These are phyloP conservation scores for Calonectria multiphialidica DNA, from an alignment of 2,329 filamentous ascomycete species.

Conservation along the genomic window DNA sequence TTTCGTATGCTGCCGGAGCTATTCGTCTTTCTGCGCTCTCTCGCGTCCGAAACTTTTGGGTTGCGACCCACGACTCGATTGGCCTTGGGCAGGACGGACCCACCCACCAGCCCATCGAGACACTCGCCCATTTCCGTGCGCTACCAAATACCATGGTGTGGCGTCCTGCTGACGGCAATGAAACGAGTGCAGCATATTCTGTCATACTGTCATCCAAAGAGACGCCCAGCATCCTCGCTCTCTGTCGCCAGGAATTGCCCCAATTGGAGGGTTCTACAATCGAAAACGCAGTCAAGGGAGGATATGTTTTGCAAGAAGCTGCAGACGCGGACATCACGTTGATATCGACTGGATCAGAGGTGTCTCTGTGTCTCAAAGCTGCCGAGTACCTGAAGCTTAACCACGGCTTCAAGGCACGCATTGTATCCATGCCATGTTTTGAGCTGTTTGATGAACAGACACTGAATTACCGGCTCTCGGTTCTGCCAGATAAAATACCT, in stretches of 20 bases:
- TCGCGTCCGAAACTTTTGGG: constrained; percentile 91
- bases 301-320: constrained; percentile 89
- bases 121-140: constrained; percentile 96
- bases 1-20: constrained; percentile 95
- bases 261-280: constrained; percentile 95
- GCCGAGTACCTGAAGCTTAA: constrained; percentile 88
- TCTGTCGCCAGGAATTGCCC: constrained; percentile 98
- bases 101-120: constrained; percentile 99
- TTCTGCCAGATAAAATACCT: constrained; percentile 94
- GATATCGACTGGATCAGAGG: constrained; percentile 95
- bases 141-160: constrained; percentile 99
- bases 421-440: constrained; percentile 96
- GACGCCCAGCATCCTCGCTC: constrained; percentile 92
- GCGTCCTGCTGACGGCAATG: constrained; percentile 98
- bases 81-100: constrained; percentile 98
- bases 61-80: constrained; percentile 98
- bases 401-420: constrained; percentile 86
- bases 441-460: constrained; percentile 95
- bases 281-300: constrained; percentile 92
- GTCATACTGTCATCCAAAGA: constrained; percentile 88
- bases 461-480: constrained; percentile 94
- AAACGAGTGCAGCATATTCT: constrained; percentile 98
- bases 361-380: constrained; percentile 91
- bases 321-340: constrained; percentile 88
- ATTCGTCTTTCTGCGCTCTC: constrained; percentile 95